Evolutionary conservation across 2,329 filamentous ascomycete genomes (phyloP).

Genomic region (Beauveria scarabaeidicola): DNA sequence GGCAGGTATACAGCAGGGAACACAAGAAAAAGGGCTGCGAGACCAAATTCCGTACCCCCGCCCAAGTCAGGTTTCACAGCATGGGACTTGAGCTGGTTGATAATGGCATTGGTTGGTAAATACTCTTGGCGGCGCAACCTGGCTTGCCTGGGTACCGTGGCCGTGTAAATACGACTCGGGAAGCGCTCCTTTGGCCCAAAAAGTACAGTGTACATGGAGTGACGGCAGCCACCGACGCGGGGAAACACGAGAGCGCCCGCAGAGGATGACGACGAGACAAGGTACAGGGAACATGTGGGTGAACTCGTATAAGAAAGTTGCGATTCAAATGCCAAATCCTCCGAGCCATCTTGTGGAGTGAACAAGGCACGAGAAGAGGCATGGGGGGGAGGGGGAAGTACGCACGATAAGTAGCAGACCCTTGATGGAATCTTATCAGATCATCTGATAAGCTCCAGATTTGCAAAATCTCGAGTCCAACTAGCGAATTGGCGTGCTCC

Average conservation of each 20-base stretch:
- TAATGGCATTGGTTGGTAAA: no score
- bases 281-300: not conserved
- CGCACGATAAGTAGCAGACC: not conserved
- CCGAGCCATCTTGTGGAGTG: no score
- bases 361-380: not conserved
- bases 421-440: slow-evolving; percentile 10
- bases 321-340: not conserved
- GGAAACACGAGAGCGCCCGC: not conserved
- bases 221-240: not conserved
- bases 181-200: no score
- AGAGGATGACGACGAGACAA: not conserved
- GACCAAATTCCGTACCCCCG: not conserved
- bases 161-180: slow-evolving; percentile 3
- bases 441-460: slow-evolving; percentile 10
- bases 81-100: no score
- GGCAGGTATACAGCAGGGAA: not conserved
- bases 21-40: no score
- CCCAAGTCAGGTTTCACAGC: not conserved
- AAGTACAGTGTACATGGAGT: not conserved
- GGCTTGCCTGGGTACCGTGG: not conserved
- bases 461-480: not conserved
- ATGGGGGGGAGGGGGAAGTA: not conserved
- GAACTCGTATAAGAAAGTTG: not conserved
- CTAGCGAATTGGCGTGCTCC: not conserved
- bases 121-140: no score